phyloP scores from a whole-genome alignment of 108 stramenopile species.

The Cyclotella sp. region DNA sequence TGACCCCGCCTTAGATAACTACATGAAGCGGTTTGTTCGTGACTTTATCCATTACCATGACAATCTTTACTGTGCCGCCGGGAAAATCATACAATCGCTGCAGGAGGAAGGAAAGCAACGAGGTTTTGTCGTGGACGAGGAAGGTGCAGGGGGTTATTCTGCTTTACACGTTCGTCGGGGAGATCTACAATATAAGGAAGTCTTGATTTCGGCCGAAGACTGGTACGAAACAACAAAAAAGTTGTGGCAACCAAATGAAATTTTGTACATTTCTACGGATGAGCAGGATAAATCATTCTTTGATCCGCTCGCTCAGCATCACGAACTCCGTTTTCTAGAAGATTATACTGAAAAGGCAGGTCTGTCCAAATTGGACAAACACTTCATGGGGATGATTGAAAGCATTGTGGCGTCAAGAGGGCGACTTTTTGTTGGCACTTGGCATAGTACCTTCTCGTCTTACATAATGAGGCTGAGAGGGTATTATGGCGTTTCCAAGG shows the following conservation, averaged over 20 bases:
- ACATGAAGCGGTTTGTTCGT: slow-evolving; percentile 84
- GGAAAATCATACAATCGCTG: slow-evolving; percentile 80
- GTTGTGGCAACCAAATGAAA: slow-evolving; percentile 67
- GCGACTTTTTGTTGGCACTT: slow-evolving; percentile 90
- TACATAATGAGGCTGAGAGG: slow-evolving; percentile 89
- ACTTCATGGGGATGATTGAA: slow-evolving; percentile 94
- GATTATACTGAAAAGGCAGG: slow-evolving; percentile 75
- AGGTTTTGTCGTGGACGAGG: slow-evolving; percentile 59
- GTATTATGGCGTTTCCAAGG: slow-evolving; percentile 79
- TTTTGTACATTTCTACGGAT: slow-evolving; percentile 89
- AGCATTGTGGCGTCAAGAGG: slow-evolving; percentile 87
- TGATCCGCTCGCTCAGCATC: slow-evolving; percentile 73
- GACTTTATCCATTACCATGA: slow-evolving; percentile 89
- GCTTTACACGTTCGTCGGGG: slow-evolving; percentile 88
- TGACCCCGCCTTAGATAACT: slow-evolving; percentile 73
- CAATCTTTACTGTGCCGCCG: slow-evolving; percentile 88
- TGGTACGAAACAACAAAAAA: slow-evolving; percentile 82
- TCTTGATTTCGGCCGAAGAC: slow-evolving; percentile 73
- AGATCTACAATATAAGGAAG: slow-evolving; percentile 87
- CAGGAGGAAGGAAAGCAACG: slow-evolving; percentile 63
- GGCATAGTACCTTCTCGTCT: slow-evolving; percentile 94
- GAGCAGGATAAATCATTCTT: slow-evolving; percentile 89
- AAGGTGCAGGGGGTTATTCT: slow-evolving; percentile 79
- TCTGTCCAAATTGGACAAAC: slow-evolving; percentile 73
- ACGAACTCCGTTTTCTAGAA: slow-evolving; percentile 73